Conservation (phyloP, 2,329 filamentous ascomycete species). For the Fusarium oligoseptatum region DNA sequence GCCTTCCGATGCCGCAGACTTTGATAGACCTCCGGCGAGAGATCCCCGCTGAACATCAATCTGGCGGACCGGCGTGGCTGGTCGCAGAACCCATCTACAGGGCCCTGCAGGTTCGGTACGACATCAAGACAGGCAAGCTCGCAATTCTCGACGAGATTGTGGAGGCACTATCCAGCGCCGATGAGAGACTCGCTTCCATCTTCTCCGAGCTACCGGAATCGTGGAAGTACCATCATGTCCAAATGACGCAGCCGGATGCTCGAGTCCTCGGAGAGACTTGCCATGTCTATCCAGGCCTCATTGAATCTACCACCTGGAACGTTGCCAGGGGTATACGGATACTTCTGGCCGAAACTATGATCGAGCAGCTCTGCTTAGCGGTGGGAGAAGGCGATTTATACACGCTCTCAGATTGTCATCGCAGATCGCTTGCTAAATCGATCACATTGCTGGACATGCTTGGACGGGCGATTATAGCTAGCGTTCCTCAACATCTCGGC, state of each 20-base stretch:
- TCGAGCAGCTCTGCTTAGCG: constrained; percentile 55
- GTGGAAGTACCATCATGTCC: constrained; percentile 59
- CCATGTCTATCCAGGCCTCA: constrained; percentile 61
- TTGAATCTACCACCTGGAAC: constrained; percentile 63
- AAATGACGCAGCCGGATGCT: constrained; percentile 55
- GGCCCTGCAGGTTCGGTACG: constrained; percentile 61
- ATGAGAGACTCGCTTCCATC: constrained; percentile 58
- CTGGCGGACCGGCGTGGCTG: constrained; percentile 57
- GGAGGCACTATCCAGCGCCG: constrained; percentile 55
- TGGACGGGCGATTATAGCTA: constrained; percentile 59
- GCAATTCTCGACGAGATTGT: constrained; percentile 53
- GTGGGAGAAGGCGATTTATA: constrained; percentile 34
- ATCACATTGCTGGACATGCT: constrained; percentile 56
- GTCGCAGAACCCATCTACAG: constrained; percentile 60
- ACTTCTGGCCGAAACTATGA: constrained; percentile 62
- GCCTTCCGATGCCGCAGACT: constrained; percentile 61
- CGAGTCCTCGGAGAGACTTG: constrained; percentile 58
- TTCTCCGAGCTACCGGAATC: constrained; percentile 54
- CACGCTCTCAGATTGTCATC: constrained; percentile 48
- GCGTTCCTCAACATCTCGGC: constrained; percentile 64
- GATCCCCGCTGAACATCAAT: constrained; percentile 53
- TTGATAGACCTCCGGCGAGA: constrained; percentile 62
- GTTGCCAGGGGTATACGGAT: constrained; percentile 61
- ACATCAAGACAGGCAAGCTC: constrained; percentile 57
- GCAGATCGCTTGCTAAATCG: constrained; percentile 53